phyloP scores from a whole-genome alignment of 352 stramenopile species.

The Pelagophyceae sp. region DNA sequence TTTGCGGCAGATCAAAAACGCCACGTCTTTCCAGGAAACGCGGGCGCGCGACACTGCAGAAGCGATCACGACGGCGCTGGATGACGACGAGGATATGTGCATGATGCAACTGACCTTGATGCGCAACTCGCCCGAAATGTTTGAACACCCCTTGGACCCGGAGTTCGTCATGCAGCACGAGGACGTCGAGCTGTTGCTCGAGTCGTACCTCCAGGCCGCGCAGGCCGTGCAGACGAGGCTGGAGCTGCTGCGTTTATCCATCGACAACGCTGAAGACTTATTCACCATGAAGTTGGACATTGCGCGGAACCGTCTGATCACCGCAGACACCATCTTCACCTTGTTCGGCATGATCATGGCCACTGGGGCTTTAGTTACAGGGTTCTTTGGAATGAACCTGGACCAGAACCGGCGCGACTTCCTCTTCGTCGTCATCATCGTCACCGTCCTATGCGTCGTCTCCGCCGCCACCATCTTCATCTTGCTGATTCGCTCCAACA shows the following conservation, averaged over 20 bases:
- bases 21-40: slow-evolving; percentile 16
- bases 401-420: background rate
- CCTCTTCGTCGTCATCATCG: background rate
- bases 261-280: slow-evolving; percentile 25
- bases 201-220: slow-evolving; percentile 28
- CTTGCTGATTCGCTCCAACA: background rate
- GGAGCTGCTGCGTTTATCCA: slow-evolving; percentile 17
- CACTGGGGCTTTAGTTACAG: slow-evolving; percentile 22
- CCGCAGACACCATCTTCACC: slow-evolving; percentile 28
- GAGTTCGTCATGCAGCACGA: slow-evolving; percentile 27
- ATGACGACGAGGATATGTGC: slow-evolving; percentile 32
- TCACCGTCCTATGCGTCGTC: background rate
- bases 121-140: slow-evolving; percentile 19
- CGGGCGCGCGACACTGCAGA: slow-evolving; percentile 21
- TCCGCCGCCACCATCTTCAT: background rate
- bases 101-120: slow-evolving; percentile 30
- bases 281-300: slow-evolving; percentile 26
- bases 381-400: slow-evolving; percentile 33
- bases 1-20: slow-evolving; percentile 25
- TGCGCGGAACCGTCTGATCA: slow-evolving; percentile 28
- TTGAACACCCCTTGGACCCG: slow-evolving; percentile 4
- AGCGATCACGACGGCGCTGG: slow-evolving; percentile 24
- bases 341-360: slow-evolving; percentile 15
- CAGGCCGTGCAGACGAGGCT: slow-evolving; percentile 21
- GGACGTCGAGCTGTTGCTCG: slow-evolving; percentile 31